Conservation (phyloP, 306 rosid species). For the Bauhinia variegata region DNA sequence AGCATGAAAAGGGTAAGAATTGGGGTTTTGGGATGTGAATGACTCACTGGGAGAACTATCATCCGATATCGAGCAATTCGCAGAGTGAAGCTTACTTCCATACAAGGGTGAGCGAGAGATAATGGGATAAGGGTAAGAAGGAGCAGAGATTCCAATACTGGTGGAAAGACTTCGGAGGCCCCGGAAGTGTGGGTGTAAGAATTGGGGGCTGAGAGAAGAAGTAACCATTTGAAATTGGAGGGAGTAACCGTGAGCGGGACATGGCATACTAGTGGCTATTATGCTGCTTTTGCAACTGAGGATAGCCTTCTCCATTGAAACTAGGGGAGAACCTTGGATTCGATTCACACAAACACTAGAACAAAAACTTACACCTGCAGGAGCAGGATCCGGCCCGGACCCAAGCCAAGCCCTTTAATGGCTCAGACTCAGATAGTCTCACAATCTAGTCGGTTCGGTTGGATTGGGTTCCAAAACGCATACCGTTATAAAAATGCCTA, state of each 20-base stretch:
- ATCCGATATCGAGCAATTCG: conserved; percentile 41
- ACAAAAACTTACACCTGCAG: no score
- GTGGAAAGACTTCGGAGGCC: no score
- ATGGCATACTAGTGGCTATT: not conserved
- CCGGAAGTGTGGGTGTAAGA: not conserved
- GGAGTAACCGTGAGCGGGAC: not conserved
- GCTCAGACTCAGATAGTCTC: no score
- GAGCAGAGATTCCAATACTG: conserved; percentile 5
- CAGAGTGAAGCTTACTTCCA: conserved; percentile 13
- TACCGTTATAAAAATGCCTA: no score
- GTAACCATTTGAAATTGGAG: conserved; percentile 12
- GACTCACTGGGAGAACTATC: conserved; percentile 43
- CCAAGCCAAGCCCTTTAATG: no score
- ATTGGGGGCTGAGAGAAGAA: conserved; percentile 12
- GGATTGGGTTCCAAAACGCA: no score
- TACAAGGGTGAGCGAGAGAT: not conserved
- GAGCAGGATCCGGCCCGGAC: no score
- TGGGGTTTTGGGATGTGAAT: not conserved
- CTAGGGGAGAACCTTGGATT: no score
- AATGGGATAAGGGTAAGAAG: conserved; percentile 11
- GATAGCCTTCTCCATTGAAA: conserved; percentile 25
- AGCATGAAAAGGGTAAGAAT: no score
- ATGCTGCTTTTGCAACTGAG: not conserved
- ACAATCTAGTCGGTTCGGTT: no score
- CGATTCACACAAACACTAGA: no score